A percentile compares a stretch with the other conserved stretches of the same genome.
phyloP scores from a whole-genome alignment of 2,329 filamentous ascomycete genomes.

The Alternaria burnsii region DNA sequence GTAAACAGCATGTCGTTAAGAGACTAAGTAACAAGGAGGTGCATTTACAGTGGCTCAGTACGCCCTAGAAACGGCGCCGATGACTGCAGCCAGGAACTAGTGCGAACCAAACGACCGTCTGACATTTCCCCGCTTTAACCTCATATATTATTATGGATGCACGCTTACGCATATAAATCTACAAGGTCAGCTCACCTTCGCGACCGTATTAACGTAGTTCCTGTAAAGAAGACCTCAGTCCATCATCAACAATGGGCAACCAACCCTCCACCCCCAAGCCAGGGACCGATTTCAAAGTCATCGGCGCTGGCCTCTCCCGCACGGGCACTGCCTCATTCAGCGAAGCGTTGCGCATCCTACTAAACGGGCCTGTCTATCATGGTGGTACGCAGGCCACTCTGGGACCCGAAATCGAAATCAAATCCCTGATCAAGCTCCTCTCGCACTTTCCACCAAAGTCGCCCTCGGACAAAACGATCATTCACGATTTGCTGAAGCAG shows the following conservation, averaged over 20 bases:
- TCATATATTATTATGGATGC: neutral
- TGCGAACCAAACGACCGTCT: neutral
- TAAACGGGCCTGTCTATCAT: conserved; percentile 61
- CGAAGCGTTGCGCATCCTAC: conserved; percentile 57
- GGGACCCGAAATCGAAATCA: conserved; percentile 23
- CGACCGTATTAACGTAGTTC: neutral
- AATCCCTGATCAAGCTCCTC: conserved; percentile 36
- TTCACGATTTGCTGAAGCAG: conserved; percentile 39
- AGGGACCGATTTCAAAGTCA: conserved; percentile 50
- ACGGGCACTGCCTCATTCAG: conserved; percentile 63
- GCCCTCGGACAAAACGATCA: conserved; percentile 1
- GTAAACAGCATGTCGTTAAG: neutral
- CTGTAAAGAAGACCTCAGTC: neutral
- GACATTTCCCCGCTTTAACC: neutral
- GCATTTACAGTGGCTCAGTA: neutral
- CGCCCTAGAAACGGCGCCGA: neutral
- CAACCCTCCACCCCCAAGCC: conserved; percentile 26
- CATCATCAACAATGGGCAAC: conserved; percentile 26
- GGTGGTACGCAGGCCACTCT: conserved; percentile 54
- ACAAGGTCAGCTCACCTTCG: neutral
- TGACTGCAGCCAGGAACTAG: neutral
- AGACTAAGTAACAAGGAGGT: neutral
- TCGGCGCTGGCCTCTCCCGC: conserved; percentile 56
- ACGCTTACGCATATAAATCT: neutral
- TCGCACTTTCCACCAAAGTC: conserved; percentile 20